phyloP scores from a whole-genome alignment of 805 yeast species.

The Candida germanica region DNA sequence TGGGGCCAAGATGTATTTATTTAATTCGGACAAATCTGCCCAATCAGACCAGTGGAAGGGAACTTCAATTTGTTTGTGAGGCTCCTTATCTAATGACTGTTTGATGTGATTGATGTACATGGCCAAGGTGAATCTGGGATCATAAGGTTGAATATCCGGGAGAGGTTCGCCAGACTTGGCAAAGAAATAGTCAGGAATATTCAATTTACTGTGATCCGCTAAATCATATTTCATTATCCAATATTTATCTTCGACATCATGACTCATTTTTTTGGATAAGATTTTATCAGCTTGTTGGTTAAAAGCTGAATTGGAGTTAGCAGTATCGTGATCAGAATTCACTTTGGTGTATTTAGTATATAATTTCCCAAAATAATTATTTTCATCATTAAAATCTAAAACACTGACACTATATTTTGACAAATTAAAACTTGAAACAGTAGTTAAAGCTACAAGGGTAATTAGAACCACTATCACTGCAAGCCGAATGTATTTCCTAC shows the following conservation, averaged over 20 bases:
- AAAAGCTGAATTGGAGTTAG: slow-evolving; percentile 9
- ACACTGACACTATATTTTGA: neutral
- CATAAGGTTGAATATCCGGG: slow-evolving; percentile 27
- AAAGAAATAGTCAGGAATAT: slow-evolving; percentile 11
- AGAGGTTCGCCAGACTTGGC: slow-evolving; percentile 7
- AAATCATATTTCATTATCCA: slow-evolving; percentile 18
- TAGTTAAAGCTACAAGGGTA: neutral
- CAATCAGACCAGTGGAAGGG: slow-evolving; percentile 60
- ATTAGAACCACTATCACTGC: slow-evolving; percentile 2
- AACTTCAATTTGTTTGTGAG: slow-evolving; percentile 8
- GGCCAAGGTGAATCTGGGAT: slow-evolving; percentile 29
- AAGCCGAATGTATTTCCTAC: slow-evolving; percentile 7
- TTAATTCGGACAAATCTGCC: slow-evolving; percentile 44
- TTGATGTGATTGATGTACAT: slow-evolving; percentile 19
- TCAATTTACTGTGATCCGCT: slow-evolving; percentile 9
- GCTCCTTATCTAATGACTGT: slow-evolving; percentile 3
- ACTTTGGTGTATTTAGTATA: slow-evolving; percentile 6
- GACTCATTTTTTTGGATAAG: slow-evolving; percentile 12
- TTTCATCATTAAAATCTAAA: neutral
- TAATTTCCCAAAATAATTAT: slow-evolving; percentile 11
- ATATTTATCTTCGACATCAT: slow-evolving; percentile 23
- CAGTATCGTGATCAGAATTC: slow-evolving; percentile 4
- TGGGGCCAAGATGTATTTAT: slow-evolving; percentile 27
- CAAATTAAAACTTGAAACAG: neutral
- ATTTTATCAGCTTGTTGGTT: slow-evolving; percentile 16